Conservation (phyloP, 129 eudicot genomes). For the Ambrosia trifida region DNA sequence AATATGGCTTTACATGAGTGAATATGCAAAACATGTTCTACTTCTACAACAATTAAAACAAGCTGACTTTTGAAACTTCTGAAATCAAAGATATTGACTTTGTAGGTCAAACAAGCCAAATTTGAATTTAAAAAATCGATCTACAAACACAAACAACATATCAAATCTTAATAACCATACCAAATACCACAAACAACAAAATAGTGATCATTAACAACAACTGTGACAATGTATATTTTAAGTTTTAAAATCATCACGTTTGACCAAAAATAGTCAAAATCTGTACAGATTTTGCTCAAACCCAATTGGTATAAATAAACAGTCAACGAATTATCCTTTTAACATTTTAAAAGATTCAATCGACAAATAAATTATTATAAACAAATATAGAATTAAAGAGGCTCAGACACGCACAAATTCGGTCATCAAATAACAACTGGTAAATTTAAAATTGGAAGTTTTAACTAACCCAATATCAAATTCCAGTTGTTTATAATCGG, state of each 20-base stretch:
- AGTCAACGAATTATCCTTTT: neutral
- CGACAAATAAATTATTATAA: neutral
- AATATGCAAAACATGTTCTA: no score
- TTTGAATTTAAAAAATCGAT: no score
- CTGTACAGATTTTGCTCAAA: constrained; percentile 15
- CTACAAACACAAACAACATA: neutral
- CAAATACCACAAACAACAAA: no score
- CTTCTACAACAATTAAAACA: no score
- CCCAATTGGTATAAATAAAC: constrained; percentile 6
- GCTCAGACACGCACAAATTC: constrained; percentile 91
- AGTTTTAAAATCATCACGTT: neutral
- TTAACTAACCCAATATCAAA: constrained; percentile 14
- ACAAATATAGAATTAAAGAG: constrained; percentile 21
- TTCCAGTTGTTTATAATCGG: constrained; percentile 36
- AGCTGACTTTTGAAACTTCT: no score
- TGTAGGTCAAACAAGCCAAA: no score
- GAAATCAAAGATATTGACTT: no score
- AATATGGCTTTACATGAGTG: no score
- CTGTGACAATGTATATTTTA: no score
- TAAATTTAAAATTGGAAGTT: neutral
- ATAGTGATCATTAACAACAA: neutral
- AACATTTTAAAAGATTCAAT: neutral
- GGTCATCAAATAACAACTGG: constrained; percentile 52
- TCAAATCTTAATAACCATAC: no score
- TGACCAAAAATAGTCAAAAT: neutral